Conservation (phyloP, 1,284 basidiomycete genomes). For the Calocybe gambosa region DNA sequence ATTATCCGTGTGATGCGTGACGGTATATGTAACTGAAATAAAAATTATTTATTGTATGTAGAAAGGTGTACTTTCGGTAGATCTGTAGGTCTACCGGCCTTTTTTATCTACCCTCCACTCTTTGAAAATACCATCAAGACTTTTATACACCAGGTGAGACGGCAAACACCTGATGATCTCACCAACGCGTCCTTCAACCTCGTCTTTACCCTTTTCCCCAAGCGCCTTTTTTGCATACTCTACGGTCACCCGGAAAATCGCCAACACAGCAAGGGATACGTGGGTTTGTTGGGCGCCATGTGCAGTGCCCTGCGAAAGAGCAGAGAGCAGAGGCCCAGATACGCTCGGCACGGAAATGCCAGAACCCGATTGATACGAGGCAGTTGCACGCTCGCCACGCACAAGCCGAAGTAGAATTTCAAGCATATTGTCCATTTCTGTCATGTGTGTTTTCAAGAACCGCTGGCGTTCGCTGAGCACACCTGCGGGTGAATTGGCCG, state of each 20-base stretch:
- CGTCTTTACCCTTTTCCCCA: conserved; percentile 60
- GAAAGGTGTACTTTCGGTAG: background rate
- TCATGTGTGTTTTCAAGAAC: conserved; percentile 85
- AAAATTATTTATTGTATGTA: background rate
- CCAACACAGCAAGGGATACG: conserved; percentile 85
- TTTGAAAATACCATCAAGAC: conserved; percentile 88
- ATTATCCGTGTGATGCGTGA: conserved; percentile 19
- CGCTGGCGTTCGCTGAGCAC: conserved; percentile 70
- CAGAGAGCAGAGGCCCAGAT: conserved; percentile 59
- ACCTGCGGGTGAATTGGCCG: conserved; percentile 72
- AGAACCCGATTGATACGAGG: conserved; percentile 54
- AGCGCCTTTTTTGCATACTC: conserved; percentile 73
- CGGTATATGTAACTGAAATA: conserved; percentile 1
- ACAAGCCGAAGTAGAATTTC: conserved; percentile 89
- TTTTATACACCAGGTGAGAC: conserved; percentile 79
- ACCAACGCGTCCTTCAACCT: conserved; percentile 74
- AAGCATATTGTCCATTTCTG: conserved; percentile 78
- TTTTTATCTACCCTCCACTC: conserved; percentile 84
- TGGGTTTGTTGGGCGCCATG: conserved; percentile 89
- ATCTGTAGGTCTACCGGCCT: conserved; percentile 30
- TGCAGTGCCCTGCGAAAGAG: conserved; percentile 66
- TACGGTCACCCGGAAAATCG: conserved; percentile 78
- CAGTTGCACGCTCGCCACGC: conserved; percentile 78
- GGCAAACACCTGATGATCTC: conserved; percentile 88
- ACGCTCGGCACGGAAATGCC: conserved; percentile 55